Base-by-base conservation (phyloP, 176 grass and related monocot species). In the Oryza officinalis region DNA sequence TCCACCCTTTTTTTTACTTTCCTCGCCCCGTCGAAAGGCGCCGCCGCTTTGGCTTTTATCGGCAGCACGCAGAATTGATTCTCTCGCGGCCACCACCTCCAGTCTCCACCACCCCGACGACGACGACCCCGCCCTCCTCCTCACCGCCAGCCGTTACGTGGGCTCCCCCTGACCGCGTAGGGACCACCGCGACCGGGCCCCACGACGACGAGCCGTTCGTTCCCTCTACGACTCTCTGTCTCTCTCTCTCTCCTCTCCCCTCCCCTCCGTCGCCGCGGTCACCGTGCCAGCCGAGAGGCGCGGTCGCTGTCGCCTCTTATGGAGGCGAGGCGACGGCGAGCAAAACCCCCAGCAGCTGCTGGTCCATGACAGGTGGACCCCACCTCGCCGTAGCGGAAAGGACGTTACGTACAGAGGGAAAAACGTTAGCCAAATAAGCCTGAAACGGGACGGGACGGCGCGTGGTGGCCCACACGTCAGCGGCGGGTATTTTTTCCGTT, bases 61-160 rank as follows among this genome's bases (percentile, higher is more conserved):
- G 27, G 46, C 74, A 9, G 86, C 79, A 82, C 79, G 72, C 67
- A 83, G 88, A 69, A 87, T 90, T 74, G 84, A 86, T 90, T 83
- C 79, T 27, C 70, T 63, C 61, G 80, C 76, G 40, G 40, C 67
- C 17, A 50, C 52, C 52, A n/a, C 22, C 20, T n/a, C 52, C 17
- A 2, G 18, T 57, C 52, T 57, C 52, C 52, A 18, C 17, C 17
- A 18, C 57, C 57, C 37, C 7, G 37, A 38, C 18, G 79, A 76
- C 78, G 85, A 57, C 35, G 65, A 47, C 49, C 65, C 65, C 20
- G 32, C 46, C 45, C 61, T 45, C 52, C 14, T 64, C 71, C 25
- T 41, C 77, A 52, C 61, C 44, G 26, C 68, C 67, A 0, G 69
- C 49, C 15, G 68, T 10, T 0, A 2, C 32, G 70, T 75, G 85